Conservation (phyloP, 139 green algal genomes). For the Gonium pectorale region DNA sequence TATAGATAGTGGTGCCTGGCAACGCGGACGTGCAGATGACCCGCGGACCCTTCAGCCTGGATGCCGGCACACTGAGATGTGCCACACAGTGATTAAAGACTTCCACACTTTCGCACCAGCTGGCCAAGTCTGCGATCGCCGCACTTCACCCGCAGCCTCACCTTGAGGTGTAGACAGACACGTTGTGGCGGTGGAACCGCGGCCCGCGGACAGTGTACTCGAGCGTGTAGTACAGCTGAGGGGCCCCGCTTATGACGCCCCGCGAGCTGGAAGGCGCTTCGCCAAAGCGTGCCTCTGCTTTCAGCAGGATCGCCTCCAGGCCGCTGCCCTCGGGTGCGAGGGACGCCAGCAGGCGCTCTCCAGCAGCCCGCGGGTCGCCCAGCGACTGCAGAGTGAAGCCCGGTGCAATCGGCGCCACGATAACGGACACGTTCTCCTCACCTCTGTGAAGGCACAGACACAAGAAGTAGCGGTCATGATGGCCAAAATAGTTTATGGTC, state of each 20-base stretch:
- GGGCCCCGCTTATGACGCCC: too few species aligned
- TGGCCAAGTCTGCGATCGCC: too few species aligned
- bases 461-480: too few species aligned
- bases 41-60: too few species aligned
- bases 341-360: conserved; percentile 68
- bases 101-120: too few species aligned
- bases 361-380: conserved; percentile 43
- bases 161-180: conserved; percentile 75
- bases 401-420: conserved; percentile 84
- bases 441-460: conserved; percentile 62
- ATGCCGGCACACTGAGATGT: too few species aligned
- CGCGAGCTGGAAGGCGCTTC: too few species aligned
- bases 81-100: too few species aligned
- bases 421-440: conserved; percentile 92
- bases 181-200: conserved; percentile 86
- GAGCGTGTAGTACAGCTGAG: conserved; percentile 80
- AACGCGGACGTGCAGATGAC: too few species aligned
- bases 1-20: too few species aligned
- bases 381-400: conserved; percentile 82
- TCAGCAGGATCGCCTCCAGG: conserved; percentile 38
- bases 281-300: conserved; percentile 24
- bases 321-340: conserved; percentile 38
- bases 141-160: neutral
- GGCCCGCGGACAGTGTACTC: conserved; percentile 83
- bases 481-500: too few species aligned